A percentile compares a stretch with the other conserved stretches of the same genome.
Evolutionary conservation across 257 asterid genomes (phyloP).

Genomic region (Nicotiana noctiflora): DNA sequence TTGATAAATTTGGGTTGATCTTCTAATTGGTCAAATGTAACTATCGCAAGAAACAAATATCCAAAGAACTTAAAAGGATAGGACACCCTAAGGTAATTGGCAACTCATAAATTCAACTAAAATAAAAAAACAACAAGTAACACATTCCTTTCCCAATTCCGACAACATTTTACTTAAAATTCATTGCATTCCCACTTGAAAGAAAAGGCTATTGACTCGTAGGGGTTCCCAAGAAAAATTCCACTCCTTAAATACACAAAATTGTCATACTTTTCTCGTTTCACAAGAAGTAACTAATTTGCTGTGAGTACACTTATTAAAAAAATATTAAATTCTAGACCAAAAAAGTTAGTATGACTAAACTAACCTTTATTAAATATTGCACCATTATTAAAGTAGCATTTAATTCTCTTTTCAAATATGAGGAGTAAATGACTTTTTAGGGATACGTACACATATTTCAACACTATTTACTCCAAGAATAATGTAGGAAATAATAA

Average conservation of each 20-base stretch:
- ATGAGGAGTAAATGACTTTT: no score
- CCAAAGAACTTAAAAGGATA: constrained; percentile 2
- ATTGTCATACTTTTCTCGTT: no score
- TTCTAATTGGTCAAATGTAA: background rate
- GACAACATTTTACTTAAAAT: background rate
- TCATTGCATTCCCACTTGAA: constrained; percentile 3
- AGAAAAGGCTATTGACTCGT: background rate
- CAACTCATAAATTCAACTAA: background rate
- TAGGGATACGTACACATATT: no score
- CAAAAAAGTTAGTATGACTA: no score
- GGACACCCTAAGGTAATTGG: background rate
- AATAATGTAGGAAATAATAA: no score
- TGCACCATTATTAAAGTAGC: no score
- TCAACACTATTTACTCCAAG: no score
- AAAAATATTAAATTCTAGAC: no score
- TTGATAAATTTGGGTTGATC: background rate
- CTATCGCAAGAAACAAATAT: background rate
- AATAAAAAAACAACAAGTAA: background rate
- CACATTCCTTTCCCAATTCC: background rate
- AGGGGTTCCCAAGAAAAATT: background rate
- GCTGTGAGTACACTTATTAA: no score
- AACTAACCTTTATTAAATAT: no score
- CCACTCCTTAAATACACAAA: background rate
- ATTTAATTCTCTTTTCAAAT: no score
- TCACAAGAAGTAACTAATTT: no score